Evolutionary conservation across 2,329 filamentous ascomycete species (phyloP).

Genomic region (Lizonia empirigonia): DNA sequence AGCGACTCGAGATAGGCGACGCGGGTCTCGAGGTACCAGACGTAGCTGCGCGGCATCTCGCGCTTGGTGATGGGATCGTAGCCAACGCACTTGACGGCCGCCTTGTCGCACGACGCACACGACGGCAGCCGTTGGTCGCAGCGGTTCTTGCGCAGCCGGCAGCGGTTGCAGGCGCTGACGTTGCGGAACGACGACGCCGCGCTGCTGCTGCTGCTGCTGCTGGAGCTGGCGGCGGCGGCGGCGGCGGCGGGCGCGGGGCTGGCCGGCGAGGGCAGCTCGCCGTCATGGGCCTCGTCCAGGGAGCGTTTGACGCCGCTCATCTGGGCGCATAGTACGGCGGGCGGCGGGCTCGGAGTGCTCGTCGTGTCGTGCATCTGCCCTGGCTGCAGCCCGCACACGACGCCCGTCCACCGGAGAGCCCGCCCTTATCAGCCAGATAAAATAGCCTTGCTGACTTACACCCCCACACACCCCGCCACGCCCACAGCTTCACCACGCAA

Average conservation of each 20-base stretch:
- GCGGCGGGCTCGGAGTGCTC: neutral
- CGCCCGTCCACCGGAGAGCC: no score
- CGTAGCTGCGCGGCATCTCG: constrained; percentile 91
- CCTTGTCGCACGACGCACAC: constrained; percentile 91
- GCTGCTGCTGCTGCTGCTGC: neutral
- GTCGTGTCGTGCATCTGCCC: constrained; percentile 14
- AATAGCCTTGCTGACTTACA: no score
- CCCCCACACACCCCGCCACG: no score
- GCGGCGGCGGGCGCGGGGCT: constrained; percentile 36
- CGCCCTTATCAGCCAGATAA: constrained; percentile 23
- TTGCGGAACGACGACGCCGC: constrained; percentile 49
- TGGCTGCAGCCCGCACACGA: no score
- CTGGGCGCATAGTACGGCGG: constrained; percentile 43
- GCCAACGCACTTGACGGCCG: constrained; percentile 87
- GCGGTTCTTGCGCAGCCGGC: constrained; percentile 87
- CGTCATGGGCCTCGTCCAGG: constrained; percentile 46
- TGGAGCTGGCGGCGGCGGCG: constrained; percentile 23
- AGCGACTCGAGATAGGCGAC: constrained; percentile 82
- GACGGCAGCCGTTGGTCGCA: constrained; percentile 93
- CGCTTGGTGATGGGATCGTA: constrained; percentile 97
- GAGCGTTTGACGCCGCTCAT: constrained; percentile 50
- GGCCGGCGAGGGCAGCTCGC: constrained; percentile 36
- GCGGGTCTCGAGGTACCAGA: constrained; percentile 90
- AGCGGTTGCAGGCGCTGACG: constrained; percentile 89
- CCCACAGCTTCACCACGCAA: no score